A percentile compares a stretch with the other conserved stretches of the same genome.
Conservation (phyloP, 1,139 yeast genomes). For the Pichia sp. region DNA sequence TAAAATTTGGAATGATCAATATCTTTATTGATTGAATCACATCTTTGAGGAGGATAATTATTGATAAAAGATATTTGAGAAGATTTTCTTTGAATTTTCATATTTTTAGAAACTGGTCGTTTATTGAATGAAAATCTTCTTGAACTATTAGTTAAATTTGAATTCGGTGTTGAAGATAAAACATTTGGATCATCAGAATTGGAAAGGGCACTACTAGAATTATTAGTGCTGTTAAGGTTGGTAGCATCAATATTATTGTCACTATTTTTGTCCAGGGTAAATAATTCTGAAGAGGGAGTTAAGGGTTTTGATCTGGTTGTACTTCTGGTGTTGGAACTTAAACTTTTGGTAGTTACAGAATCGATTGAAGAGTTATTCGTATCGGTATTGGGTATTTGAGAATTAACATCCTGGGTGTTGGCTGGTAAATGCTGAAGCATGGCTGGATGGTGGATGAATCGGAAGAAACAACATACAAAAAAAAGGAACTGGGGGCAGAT, state of each 20-base stretch:
- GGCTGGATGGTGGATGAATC: background rate
- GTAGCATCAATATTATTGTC: no score
- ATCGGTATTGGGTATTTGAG: background rate
- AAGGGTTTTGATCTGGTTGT: background rate
- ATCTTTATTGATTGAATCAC: constrained; percentile 24
- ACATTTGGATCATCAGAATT: background rate
- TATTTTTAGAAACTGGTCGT: constrained; percentile 20
- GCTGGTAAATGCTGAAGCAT: background rate
- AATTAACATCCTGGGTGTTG: background rate
- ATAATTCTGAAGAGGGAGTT: constrained; percentile 10
- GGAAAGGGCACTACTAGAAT: background rate
- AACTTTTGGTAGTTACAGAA: background rate
- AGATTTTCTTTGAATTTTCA: constrained; percentile 15
- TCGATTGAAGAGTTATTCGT: background rate
- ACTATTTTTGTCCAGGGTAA: background rate
- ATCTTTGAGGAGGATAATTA: constrained; percentile 27
- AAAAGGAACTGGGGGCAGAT: background rate
- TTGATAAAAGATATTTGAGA: constrained; percentile 26
- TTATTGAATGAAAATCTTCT: constrained; percentile 27
- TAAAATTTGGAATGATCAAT: constrained; percentile 26
- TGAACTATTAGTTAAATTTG: constrained; percentile 1
- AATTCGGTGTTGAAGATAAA: background rate
- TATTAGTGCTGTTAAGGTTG: background rate
- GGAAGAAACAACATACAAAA: background rate
- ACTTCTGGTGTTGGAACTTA: background rate